These are phyloP conservation scores for Liriodendron chinense DNA, from an alignment of 164 flowering plant genomes.

Conservation along the genomic window DNA sequence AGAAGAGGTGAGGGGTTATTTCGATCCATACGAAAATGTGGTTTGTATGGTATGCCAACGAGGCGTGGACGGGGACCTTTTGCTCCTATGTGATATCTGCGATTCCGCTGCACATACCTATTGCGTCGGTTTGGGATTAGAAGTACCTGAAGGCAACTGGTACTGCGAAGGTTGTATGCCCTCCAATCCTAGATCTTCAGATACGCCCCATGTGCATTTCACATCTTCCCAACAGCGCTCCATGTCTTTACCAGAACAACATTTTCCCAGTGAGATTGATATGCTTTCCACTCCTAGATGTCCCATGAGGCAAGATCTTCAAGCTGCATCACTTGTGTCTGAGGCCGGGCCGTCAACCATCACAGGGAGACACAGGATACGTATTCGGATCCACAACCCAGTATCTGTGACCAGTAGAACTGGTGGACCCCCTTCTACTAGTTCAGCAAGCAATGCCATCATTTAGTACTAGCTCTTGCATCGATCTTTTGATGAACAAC, in stretches of 20 bases:
- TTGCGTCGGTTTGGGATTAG: constrained; percentile 91
- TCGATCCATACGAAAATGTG: constrained; percentile 89
- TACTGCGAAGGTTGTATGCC: constrained; percentile 85
- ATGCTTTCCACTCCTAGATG: constrained; percentile 45
- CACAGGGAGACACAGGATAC: constrained; percentile 67
- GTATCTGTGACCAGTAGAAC: too few relatives aligned
- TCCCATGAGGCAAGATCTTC: constrained; percentile 30
- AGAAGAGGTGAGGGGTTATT: constrained; percentile 82
- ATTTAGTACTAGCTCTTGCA: too few relatives aligned
- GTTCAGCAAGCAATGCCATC: too few relatives aligned
- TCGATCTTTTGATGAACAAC: too few relatives aligned
- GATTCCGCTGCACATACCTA: constrained; percentile 98
- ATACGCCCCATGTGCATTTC: constrained; percentile 19
- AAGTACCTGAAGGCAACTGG: constrained; percentile 99
- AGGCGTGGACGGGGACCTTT: constrained; percentile 89
- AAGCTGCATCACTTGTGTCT: constrained; percentile 45
- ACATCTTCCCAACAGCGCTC: constrained; percentile 19
- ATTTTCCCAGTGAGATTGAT: constrained; percentile 32
- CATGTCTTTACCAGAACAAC: constrained; percentile 38
- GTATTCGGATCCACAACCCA: constrained; percentile 55
- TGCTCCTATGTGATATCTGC: constrained; percentile 94
- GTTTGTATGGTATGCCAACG: constrained; percentile 83
- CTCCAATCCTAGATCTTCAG: constrained; percentile 49
- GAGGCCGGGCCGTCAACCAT: constrained; percentile 69
- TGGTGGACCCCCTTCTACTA: too few relatives aligned